Evolutionary conservation across 805 yeast genomes (phyloP), one percentile per base, ranked within the genome.

Genomic region (Candida palmyrensis): DNA sequence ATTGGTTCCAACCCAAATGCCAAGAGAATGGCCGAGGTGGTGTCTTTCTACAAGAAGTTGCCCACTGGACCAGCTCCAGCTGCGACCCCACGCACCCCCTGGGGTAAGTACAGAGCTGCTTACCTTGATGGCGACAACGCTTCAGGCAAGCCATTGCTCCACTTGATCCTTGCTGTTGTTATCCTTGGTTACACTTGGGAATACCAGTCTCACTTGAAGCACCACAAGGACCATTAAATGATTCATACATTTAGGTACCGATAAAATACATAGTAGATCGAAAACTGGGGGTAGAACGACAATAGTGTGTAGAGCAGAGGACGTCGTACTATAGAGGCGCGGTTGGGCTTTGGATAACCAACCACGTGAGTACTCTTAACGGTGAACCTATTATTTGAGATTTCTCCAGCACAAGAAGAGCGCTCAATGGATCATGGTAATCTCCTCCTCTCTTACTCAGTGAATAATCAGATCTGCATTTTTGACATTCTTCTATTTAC

Each of bases 1-100:
- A 73, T 92, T 48, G 95, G 96, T 40, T 76, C 95, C 41, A 87
- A 88, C 70, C 96, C 97, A 55, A 83, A 90, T 53, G 97, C 97
- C 51, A 86, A 87, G 77, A 86, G 95, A 71, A 86, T 92, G 82
- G 82, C 86, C 48, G 84, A 85, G 62, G 95, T 90, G 53, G 97
- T 90, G 53, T 74, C 85, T 45, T 89, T 92, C 78, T 90, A 90
- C 83, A 85, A 90, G 72, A 80, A 87, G 50, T 78, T 90, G 53
- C 98, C 98, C 59, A 89, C 87, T 61, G 97, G 97, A 35, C 69
- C 82, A 39, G 94, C 95, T 41, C 79, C 90, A 47, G 78, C 78
- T 49, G n/a, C n/a, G n/a, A n/a, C n/a, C n/a, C 66, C 77, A 45
- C 75, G 79, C 66, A 79, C 82, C 42, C 75, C 83, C 47, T 57